A percentile compares a stretch with the other conserved stretches of the same genome.
Evolutionary conservation across 129 eudicot genomes (phyloP).

Genomic region (Flaveria ramosissima): DNA sequence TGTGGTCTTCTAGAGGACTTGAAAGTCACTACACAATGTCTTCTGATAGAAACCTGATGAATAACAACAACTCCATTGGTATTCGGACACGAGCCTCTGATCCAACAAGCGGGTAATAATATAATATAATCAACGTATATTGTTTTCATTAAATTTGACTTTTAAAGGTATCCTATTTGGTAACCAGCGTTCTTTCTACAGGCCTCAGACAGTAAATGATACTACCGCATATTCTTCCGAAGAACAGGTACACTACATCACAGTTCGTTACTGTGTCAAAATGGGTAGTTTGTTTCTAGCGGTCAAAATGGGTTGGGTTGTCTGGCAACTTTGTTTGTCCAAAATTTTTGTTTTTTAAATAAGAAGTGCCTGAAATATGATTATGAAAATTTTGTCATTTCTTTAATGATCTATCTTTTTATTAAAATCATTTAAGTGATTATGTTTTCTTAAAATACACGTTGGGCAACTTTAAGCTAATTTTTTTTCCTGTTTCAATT

Average conservation of each 20-base stretch:
- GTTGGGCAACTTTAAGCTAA: background rate
- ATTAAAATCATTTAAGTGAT: background rate
- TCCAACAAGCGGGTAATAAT: slow-evolving; percentile 62
- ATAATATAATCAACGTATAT: slow-evolving; percentile 24
- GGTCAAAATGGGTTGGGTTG: background rate
- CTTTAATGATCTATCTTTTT: background rate
- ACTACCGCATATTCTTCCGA: slow-evolving; percentile 45
- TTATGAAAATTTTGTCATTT: background rate
- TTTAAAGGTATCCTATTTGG: slow-evolving; percentile 7
- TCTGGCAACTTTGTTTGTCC: background rate
- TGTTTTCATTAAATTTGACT: background rate
- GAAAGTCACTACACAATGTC: slow-evolving; percentile 51
- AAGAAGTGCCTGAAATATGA: background rate
- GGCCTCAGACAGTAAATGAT: slow-evolving; percentile 60
- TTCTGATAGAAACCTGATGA: slow-evolving; percentile 49
- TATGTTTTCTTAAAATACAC: background rate
- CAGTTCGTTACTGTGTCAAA: background rate
- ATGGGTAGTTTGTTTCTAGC: background rate
- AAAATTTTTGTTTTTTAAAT: background rate
- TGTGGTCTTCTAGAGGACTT: slow-evolving; percentile 43
- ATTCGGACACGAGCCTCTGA: slow-evolving; percentile 47
- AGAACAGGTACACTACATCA: slow-evolving; percentile 51
- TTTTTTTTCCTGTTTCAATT: background rate
- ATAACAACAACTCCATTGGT: slow-evolving; percentile 36
- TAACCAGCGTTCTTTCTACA: slow-evolving; percentile 28